phyloP scores from a whole-genome alignment of 352 stramenopile genomes.

The Phytophthora constricta region DNA sequence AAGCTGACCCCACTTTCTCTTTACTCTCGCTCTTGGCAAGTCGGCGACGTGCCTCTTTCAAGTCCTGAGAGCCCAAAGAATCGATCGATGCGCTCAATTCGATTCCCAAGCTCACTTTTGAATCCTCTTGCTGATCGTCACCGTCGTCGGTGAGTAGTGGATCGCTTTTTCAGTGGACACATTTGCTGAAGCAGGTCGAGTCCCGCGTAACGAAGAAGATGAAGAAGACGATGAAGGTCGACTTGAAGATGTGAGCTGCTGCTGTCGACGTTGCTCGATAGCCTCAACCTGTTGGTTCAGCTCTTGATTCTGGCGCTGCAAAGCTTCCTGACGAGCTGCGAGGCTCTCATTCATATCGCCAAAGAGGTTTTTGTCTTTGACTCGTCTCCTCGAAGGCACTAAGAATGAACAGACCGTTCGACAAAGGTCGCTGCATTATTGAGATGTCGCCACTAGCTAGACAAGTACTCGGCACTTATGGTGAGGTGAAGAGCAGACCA shows the following conservation, averaged over 20 bases:
- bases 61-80: slow-evolving; percentile 40
- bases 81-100: slow-evolving; percentile 66
- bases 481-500: slow-evolving; percentile 43
- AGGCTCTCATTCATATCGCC: slow-evolving; percentile 66
- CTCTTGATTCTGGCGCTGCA: slow-evolving; percentile 69
- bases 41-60: slow-evolving; percentile 25
- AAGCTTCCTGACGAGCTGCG: slow-evolving; percentile 56
- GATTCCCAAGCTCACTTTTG: slow-evolving; percentile 41
- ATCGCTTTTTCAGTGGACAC: slow-evolving; percentile 7
- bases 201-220: slow-evolving; percentile 24
- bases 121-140: slow-evolving; percentile 4
- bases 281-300: slow-evolving; percentile 71
- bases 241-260: slow-evolving; percentile 38
- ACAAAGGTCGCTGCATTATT: not conserved
- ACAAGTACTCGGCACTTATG: not conserved
- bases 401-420: not conserved
- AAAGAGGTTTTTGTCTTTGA: not conserved
- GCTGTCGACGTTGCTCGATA: slow-evolving; percentile 66
- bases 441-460: not conserved
- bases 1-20: slow-evolving; percentile 9
- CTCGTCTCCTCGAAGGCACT: slow-evolving; percentile 10
- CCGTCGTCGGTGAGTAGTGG: not conserved
- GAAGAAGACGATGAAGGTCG: slow-evolving; percentile 21
- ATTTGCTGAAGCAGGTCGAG: slow-evolving; percentile 18
- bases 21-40: slow-evolving; percentile 34